These are phyloP conservation scores for Alternaria brassicae DNA, from an alignment of 2,329 filamentous ascomycete species.

Conservation along the genomic window DNA sequence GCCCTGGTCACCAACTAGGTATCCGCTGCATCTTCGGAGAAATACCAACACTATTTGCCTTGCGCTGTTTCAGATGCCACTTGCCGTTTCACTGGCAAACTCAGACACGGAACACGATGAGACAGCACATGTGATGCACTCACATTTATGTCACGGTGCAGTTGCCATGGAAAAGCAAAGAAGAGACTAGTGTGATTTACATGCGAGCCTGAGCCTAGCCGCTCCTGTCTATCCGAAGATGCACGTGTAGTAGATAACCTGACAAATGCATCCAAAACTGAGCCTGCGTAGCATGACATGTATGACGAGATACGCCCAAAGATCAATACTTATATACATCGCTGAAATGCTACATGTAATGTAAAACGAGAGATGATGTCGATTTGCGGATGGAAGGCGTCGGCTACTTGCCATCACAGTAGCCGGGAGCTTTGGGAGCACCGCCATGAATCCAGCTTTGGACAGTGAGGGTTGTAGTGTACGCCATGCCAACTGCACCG, in stretches of 20 bases:
- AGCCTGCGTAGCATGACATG: background rate
- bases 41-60: slow-evolving; percentile 2
- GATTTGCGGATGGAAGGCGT: background rate
- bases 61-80: background rate
- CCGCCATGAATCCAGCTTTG: slow-evolving; percentile 79
- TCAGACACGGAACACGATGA: background rate
- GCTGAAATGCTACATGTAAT: slow-evolving; percentile 17
- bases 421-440: slow-evolving; percentile 63
- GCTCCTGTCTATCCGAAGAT: background rate
- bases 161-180: slow-evolving; percentile 1
- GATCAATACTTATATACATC: slow-evolving; percentile 7
- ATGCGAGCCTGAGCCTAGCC: background rate
- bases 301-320: slow-evolving; percentile 1
- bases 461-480: slow-evolving; percentile 87
- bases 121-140: background rate
- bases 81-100: background rate
- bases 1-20: background rate
- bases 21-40: slow-evolving; percentile 7
- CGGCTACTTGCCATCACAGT: slow-evolving; percentile 61
- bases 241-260: background rate
- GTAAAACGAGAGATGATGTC: background rate
- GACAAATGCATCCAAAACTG: background rate
- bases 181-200: slow-evolving; percentile 2
- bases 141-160: slow-evolving; percentile 1
- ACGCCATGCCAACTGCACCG: slow-evolving; percentile 85